Base-by-base conservation (phyloP, 257 asterid genomes). In the Nemophila menziesii region DNA sequence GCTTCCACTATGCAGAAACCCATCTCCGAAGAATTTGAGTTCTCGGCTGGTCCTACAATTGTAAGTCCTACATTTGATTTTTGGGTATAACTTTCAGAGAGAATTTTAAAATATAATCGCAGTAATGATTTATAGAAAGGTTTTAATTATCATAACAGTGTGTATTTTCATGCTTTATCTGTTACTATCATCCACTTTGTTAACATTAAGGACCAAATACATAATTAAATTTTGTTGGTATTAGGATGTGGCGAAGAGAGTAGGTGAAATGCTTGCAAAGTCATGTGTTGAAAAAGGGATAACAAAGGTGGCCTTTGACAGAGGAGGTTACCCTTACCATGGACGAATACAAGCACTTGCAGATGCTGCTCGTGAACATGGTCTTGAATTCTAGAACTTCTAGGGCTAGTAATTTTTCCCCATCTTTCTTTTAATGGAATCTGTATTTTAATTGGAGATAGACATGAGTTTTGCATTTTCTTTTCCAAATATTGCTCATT, bases 1-100 rank as follows among this genome's bases (percentile, higher is more conserved):
- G 98, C 94, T 54, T 90, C 98, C 18, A 90, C 98, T 2, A 59
- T 76, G 94, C 94, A 90, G 75, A 90, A 85, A 63, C 80, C 93
- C 17, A 58, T 85, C 61, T 72, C 92, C 0, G 96, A 81, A 52
- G 93, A 81, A 60, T 59, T 78, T 1, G 79, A 90, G 55, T 85
- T 22, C 73, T 76, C 72, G 61, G 55, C 89, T 22, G 92, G 94
- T 44, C 98, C 98, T 43, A 85, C 96, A 26, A 67, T 79, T 46
- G 98, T 89, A 71, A 80, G 94, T 51, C 51, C 34, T 19, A 38
- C 22, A 18, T 29, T 39, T 17, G 33, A 22, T 46, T 7, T n/a
- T n/a, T n/a, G n/a, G n/a, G n/a, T n/a, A n/a, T n/a, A n/a, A n/a
- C n/a, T n/a, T n/a, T 48, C 10, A 26, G 33, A 21, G 36, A 13